phyloP scores from a whole-genome alignment of 2,329 filamentous ascomycete species.

The Annulohypoxylon truncatum region DNA sequence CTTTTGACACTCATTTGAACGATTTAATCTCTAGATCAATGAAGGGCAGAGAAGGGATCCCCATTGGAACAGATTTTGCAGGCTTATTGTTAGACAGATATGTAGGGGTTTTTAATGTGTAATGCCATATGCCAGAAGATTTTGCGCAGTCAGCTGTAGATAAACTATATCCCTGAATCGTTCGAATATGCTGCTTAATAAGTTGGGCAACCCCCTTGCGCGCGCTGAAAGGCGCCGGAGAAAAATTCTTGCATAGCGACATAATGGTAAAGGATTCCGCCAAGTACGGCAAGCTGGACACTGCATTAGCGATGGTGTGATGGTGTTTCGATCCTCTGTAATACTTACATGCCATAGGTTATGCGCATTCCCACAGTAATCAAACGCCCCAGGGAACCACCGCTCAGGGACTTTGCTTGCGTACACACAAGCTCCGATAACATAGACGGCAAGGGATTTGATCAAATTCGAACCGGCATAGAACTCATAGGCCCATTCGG shows the following conservation, averaged over 20 bases:
- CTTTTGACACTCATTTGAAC: conserved; percentile 35
- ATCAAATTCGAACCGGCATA: conserved; percentile 80
- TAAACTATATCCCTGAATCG: background rate
- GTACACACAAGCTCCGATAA: conserved; percentile 86
- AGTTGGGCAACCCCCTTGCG: conserved; percentile 67
- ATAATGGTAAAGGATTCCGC: conserved; percentile 98
- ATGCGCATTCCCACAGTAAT: conserved; percentile 94
- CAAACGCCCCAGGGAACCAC: conserved; percentile 92
- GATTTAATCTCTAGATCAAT: background rate
- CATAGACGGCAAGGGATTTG: conserved; percentile 88
- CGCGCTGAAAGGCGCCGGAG: conserved; percentile 76
- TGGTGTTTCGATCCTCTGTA: conserved; percentile 81
- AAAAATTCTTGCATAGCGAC: conserved; percentile 97
- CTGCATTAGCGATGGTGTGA: conserved; percentile 89
- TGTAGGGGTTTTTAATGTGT: background rate
- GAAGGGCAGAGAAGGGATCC: background rate
- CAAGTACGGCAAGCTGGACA: conserved; percentile 92
- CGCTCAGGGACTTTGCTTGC: conserved; percentile 92
- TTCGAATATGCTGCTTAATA: conserved; percentile 54
- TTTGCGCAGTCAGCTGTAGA: conserved; percentile 3
- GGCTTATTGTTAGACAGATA: background rate
- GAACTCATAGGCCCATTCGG: conserved; percentile 86
- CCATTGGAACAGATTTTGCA: background rate
- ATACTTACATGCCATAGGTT: conserved; percentile 90
- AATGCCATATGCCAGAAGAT: background rate